phyloP scores from a whole-genome alignment of 805 yeast species.

The Lachancea cidri region DNA sequence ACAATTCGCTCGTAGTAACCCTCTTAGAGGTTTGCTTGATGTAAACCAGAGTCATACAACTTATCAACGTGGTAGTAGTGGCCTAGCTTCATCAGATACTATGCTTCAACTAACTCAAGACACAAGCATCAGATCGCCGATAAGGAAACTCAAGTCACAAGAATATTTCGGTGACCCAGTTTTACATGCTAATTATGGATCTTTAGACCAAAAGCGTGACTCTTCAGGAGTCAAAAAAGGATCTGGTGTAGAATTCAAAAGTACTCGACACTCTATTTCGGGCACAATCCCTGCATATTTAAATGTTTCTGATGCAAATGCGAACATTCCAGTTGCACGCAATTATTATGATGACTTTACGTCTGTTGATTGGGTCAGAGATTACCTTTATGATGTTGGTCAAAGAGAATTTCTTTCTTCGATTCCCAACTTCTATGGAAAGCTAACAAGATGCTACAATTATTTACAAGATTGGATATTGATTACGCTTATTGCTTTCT shows the following conservation, averaged over 20 bases:
- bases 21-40: conserved; percentile 2
- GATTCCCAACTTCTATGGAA: conserved; percentile 32
- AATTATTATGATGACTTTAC: conserved; percentile 55
- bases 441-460: conserved; percentile 28
- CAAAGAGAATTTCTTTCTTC: conserved; percentile 28
- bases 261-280: too few relatives aligned
- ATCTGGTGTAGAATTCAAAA: too few relatives aligned
- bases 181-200: conserved; percentile 1
- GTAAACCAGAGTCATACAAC: conserved; percentile 1
- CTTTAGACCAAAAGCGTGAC: background rate
- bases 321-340: too few relatives aligned
- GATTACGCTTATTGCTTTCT: conserved; percentile 41
- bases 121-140: conserved; percentile 6
- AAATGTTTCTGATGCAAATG: too few relatives aligned
- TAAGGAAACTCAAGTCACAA: conserved; percentile 1
- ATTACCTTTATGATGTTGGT: conserved; percentile 37
- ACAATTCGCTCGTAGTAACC: background rate
- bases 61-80: background rate
- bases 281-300: too few relatives aligned
- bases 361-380: conserved; percentile 55
- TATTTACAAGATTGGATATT: conserved; percentile 43
- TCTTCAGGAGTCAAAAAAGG: too few relatives aligned
- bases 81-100: background rate
- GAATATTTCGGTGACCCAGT: background rate
- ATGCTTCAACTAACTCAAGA: conserved; percentile 1